Percentiles rank a stretch among this genome's conserved stretches.
phyloP scores from a whole-genome alignment of 352 stramenopile species.

The Blastocystis sp. region DNA sequence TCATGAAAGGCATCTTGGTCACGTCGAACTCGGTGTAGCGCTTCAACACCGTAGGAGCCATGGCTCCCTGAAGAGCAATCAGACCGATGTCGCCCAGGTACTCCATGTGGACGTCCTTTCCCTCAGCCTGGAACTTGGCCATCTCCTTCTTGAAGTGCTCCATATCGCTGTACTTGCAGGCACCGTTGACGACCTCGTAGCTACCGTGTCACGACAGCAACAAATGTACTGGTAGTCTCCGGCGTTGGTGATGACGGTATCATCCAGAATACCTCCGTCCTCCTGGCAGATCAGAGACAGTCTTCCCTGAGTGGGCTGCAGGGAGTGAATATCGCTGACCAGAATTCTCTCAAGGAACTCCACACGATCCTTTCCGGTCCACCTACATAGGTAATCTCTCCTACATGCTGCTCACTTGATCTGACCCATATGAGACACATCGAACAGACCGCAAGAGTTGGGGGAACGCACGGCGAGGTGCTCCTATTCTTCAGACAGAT shows the following conservation, averaged over 20 bases:
- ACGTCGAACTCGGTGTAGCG: conserved; percentile 73
- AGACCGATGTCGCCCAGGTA: conserved; percentile 73
- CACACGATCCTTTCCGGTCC: conserved; percentile 80
- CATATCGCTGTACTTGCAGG: conserved; percentile 87
- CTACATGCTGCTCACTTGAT: background rate
- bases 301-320: conserved; percentile 67
- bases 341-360: conserved; percentile 87
- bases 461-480: conserved; percentile 64
- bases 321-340: conserved; percentile 79
- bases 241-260: conserved; percentile 90
- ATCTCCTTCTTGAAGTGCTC: conserved; percentile 65
- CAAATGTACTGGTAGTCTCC: conserved; percentile 73
- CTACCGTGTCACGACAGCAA: conserved; percentile 58
- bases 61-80: conserved; percentile 84
- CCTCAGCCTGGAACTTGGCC: conserved; percentile 31
- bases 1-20: conserved; percentile 87
- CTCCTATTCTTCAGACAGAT: conserved; percentile 66
- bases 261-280: conserved; percentile 89
- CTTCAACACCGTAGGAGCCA: conserved; percentile 72
- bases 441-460: conserved; percentile 72
- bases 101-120: conserved; percentile 59
- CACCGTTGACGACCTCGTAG: conserved; percentile 92
- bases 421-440: conserved; percentile 98
- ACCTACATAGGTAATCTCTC: conserved; percentile 61
- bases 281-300: conserved; percentile 85